These are phyloP conservation scores for Debaryomycetaceae sp. DNA, from an alignment of 1,139 yeast genomes.

Conservation along the genomic window DNA sequence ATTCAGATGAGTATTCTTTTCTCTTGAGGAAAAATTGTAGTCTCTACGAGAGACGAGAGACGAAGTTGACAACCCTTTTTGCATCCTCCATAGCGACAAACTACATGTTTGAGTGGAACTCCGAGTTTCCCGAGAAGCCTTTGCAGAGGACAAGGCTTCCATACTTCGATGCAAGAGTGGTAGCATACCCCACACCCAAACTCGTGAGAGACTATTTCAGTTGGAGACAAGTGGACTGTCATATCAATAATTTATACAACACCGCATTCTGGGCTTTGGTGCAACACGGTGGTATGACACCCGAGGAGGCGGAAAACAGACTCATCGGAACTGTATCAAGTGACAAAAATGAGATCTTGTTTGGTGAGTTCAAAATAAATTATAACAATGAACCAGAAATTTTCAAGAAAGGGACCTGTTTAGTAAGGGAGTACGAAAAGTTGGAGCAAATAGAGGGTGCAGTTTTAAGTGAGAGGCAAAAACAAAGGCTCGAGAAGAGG, in stretches of 20 bases:
- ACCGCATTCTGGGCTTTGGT: constrained; percentile 92
- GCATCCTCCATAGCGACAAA: constrained; percentile 79
- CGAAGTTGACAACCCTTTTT: constrained; percentile 75
- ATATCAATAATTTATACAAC: constrained; percentile 88
- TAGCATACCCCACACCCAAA: constrained; percentile 66
- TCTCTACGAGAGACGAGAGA: constrained; percentile 76
- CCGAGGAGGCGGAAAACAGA: constrained; percentile 73
- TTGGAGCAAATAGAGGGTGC: constrained; percentile 9
- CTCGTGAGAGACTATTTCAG: constrained; percentile 75
- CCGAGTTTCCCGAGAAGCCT: constrained; percentile 49
- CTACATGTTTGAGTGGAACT: constrained; percentile 66
- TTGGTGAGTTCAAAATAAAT: constrained; percentile 73
- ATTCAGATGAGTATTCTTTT: constrained; percentile 91
- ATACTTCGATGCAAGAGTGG: constrained; percentile 88
- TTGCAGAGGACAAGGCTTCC: constrained; percentile 53
- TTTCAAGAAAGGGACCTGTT: constrained; percentile 79
- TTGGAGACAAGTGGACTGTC: constrained; percentile 98
- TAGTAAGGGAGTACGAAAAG: constrained; percentile 50
- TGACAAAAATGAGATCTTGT: constrained; percentile 87
- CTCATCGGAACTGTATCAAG: constrained; percentile 72
- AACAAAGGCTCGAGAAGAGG: constrained; percentile 46
- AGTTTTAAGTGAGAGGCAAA: constrained; percentile 41
- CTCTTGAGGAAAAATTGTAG: constrained; percentile 58
- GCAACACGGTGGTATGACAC: constrained; percentile 60
- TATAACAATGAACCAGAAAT: constrained; percentile 89